Conservation (phyloP, 179 eudicot genomes). For the Spergularia azorica region DNA sequence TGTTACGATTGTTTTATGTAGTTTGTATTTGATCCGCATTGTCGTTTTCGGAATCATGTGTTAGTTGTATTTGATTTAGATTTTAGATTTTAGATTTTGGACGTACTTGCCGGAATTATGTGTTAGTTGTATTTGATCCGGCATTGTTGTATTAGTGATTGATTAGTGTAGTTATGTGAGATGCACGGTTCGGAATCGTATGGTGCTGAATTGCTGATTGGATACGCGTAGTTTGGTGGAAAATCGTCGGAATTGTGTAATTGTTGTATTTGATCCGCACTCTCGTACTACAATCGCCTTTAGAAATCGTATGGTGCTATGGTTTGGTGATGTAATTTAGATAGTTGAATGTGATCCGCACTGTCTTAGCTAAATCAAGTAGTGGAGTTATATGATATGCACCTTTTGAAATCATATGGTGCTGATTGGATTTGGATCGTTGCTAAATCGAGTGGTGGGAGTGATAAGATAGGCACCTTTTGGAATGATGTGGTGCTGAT, state of each 20-base stretch:
- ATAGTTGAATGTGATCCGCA: neutral
- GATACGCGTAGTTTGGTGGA: neutral
- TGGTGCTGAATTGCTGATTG: too few relatives aligned
- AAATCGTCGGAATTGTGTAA: too few relatives aligned
- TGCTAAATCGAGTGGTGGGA: neutral
- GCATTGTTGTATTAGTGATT: too few relatives aligned
- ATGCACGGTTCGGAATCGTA: too few relatives aligned
- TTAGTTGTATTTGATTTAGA: too few relatives aligned
- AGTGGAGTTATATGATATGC: neutral
- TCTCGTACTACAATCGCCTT: too few relatives aligned
- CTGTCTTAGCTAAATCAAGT: neutral
- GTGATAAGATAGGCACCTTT: neutral
- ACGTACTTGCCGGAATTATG: too few relatives aligned
- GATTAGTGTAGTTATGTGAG: too few relatives aligned
- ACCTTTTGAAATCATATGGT: neutral
- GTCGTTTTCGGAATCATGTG: neutral
- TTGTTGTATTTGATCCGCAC: neutral
- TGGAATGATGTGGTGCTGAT: neutral
- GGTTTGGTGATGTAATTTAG: too few relatives aligned
- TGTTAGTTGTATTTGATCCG: too few relatives aligned
- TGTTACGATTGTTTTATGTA: neutral
- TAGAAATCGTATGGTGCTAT: too few relatives aligned
- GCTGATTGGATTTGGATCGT: neutral
- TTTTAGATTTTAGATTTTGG: too few relatives aligned
- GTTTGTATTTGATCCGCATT: neutral